Percentiles rank a stretch among this genome's conserved stretches.
These are phyloP conservation scores for Fonsecaea nubica DNA, from an alignment of 2,329 filamentous ascomycete species.

Conservation along the genomic window DNA sequence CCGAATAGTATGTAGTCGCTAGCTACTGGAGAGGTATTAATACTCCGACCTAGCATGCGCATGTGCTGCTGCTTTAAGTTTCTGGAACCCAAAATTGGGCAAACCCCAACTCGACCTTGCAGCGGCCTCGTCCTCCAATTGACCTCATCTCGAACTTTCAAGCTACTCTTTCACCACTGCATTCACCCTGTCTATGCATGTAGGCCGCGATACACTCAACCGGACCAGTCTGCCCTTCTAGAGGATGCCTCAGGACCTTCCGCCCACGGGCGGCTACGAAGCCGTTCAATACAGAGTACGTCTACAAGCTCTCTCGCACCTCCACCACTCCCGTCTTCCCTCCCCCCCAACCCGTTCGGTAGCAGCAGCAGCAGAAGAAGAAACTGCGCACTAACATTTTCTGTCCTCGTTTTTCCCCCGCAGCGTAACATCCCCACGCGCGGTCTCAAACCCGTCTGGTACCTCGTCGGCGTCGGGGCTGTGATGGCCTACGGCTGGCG, in stretches of 20 bases:
- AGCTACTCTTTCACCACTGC: slow-evolving; percentile 1
- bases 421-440: slow-evolving; percentile 90
- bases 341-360: background rate
- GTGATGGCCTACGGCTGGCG: slow-evolving; percentile 93
- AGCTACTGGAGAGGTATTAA: no score
- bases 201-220: slow-evolving; percentile 15
- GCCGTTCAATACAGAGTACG: slow-evolving; percentile 95
- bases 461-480: slow-evolving; percentile 76
- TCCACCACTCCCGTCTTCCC: slow-evolving; percentile 10
- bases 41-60: no score
- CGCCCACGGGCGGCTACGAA: slow-evolving; percentile 90
- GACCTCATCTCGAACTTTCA: slow-evolving; percentile 22
- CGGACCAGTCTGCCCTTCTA: background rate
- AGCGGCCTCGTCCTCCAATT: slow-evolving; percentile 9
- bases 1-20: no score
- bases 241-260: slow-evolving; percentile 96
- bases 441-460: slow-evolving; percentile 82
- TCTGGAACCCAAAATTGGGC: slow-evolving; percentile 12
- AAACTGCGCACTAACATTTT: slow-evolving; percentile 7
- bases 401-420: slow-evolving; percentile 9
- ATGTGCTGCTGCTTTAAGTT: slow-evolving; percentile 11
- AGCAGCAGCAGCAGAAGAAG: background rate
- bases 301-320: slow-evolving; percentile 33
- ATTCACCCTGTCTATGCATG: slow-evolving; percentile 14
- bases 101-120: slow-evolving; percentile 17